Conservation (phyloP, 345 rosid genomes). For the Schrenkiella parvula region DNA sequence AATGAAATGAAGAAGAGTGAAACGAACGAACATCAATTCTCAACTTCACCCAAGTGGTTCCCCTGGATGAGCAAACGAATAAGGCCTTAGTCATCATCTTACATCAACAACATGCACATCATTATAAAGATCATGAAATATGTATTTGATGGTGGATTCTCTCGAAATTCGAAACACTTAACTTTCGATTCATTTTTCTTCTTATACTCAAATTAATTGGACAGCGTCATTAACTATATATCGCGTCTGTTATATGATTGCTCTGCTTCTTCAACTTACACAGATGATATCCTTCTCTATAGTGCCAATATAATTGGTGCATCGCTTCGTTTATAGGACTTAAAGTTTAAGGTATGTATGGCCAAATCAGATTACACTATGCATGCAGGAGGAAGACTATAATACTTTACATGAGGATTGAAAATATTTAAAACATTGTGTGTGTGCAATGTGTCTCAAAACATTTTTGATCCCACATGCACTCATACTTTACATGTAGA, state of each 20-base stretch:
- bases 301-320: background rate
- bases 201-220: background rate
- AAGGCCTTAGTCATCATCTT: too few species aligned
- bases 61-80: too few species aligned
- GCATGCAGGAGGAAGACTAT: background rate
- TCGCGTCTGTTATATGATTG: background rate
- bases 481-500: background rate
- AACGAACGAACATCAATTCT: too few species aligned
- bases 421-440: background rate
- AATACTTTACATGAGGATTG: background rate
- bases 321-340: background rate
- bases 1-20: too few species aligned
- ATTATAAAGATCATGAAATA: too few species aligned
- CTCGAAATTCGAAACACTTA: background rate
- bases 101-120: too few species aligned
- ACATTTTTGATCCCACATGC: constrained; percentile 2
- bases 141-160: background rate
- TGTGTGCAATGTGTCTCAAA: background rate
- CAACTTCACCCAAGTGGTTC: too few species aligned
- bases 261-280: background rate
- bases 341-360: background rate
- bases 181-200: background rate
- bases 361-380: background rate
- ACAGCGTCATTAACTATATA: background rate
- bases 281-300: background rate